Base-by-base conservation (phyloP, 1,284 basidiomycete species). In the Quambalaria eucalypti region DNA sequence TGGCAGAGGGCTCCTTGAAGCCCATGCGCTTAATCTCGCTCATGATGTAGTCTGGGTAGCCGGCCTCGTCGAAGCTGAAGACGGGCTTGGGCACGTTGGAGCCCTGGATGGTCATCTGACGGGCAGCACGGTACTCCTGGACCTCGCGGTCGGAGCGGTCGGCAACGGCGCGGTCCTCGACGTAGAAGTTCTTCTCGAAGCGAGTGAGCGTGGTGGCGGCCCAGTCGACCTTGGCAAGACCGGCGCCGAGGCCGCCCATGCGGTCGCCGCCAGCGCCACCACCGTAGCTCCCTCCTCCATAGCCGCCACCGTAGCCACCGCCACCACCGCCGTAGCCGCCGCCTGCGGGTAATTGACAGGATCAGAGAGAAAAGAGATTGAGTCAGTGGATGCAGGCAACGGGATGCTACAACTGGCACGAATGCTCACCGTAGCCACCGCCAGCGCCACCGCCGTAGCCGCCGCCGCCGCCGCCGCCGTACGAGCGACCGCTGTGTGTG, bases 31-130 rank as follows among this genome's bases (percentile, higher is more conserved):
- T 85, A 77, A 98, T 93, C 59, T 93, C 90, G 54, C 83, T 79
- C 84, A 96, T 84, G 65, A 98, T 84, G 78, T 97, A 97, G 68
- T 96, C 90, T 36, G 93, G 93, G 80, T 92, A 93, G 56, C 88
- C 91, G 66, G 86, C 85, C 79, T 98, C 93, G 54, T 96, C 90
- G 74, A 98, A 98, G 44, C 84, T 83, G 53, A 85, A 84, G 62
- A 98, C 85, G 38, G 93, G 93, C 74, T 90, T 83, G 49, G 95
- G 93, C 21, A 98, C 83, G 73, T 83, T 81, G 54, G 82, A 84
- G 31, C 95, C 95, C 82, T 90, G 88, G 61, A 95, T 84, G 85
- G 91, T 73, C 55, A 98, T 97, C 77, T 95, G 87, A 78, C 96
- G 91, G 51, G 70, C 66, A 50, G 82, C 81, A 57, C 88, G 83